Evolutionary conservation across 1,284 basidiomycete species (phyloP), one percentile per base, ranked within the genome.

Genomic region (Cryptococcus sp.): DNA sequence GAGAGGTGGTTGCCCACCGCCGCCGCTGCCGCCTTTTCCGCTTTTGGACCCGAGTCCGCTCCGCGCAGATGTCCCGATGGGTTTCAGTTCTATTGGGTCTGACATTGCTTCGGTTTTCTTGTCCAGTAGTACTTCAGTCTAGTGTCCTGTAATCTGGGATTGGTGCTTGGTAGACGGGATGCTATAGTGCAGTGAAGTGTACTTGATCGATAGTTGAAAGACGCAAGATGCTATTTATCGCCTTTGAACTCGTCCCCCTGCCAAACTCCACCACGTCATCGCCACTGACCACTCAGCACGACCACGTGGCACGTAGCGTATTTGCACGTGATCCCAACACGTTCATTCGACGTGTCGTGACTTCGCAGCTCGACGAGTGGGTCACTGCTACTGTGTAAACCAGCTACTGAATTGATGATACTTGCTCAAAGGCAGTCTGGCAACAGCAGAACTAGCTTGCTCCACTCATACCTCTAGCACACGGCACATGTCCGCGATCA

Each of bases 61-160:
- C 13, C 30, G 30, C 30, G 30, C 30, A 35, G 65, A 66, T 35
- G 38, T 30, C 43, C 65, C 66, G 17, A 71, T 50, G 8, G 70
- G 65, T 25, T 62, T 49, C 41, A 73, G 58, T 46, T 71, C 69
- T 50, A 73, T 71, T 15, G 52, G 53, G 43, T 66, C 60, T 19
- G 66, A 57, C 65, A 67, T 69, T 39, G 22, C 41, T 25, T 25
- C 25, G 25, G 6, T 25, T 6, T 25, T 25, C 6, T 25, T 22
- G 25, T 16, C 13, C 19, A 48, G 3, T 20, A 23, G 47, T 2
- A n/a, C 19, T 15, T n/a, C 22, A 22, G 10, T 19, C 22, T 23
- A 16, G 19, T 15, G 45, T 22, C 15, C 45, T 23, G 27, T 19
- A 47, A 22, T 19, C 5, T 30, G 22, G 22, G 47, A 20, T 15